Evolutionary conservation across 371 early-diverging fungal genomes (phyloP), one percentile per base, ranked within the genome.

Genomic region (Scutellospora calospora): DNA sequence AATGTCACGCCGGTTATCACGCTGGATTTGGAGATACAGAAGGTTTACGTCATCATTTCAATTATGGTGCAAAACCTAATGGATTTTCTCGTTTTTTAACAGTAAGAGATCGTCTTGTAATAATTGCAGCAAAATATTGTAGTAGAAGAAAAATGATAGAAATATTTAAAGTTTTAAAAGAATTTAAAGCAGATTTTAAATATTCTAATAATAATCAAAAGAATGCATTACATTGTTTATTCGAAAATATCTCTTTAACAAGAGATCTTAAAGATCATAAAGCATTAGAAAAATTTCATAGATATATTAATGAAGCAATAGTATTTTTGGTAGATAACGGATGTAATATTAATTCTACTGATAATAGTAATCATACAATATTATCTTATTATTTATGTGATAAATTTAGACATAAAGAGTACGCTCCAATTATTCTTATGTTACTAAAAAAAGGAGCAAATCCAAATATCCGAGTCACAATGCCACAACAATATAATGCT

Each of bases 1-100:
- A 31, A 52, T 78, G 79, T 31, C 65, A 66, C 52, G 79, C 79
- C 20, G 79, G 66, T 8, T 52, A 33, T 29, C 79, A 78, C n/a
- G 51, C 52, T 5, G 52, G 49, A 33, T 66, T 49, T 22, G 79
- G 79, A 3, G 79, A 78, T 49, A 6, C 25, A 18, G 33, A 27
- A 31, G 79, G 79, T 5, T 54, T 78, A 52, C 27, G n/a, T 20
- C 51, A 45, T 35, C 79, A 78, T 66, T 45, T 78, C 12, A 6
- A 11, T 16, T 18, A 35, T 38, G 68, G 29, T 3, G 3, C 6
- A 31, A 62, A 29, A 49, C 45, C 60, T 29, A 29, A 59, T 5
- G 76, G 62, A n/a, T 31, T 14, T 12, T 72, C 49, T 72, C 27
- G n/a, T 31, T 72, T 72, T 20, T 6, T 1, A 29, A 31, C 16